These are phyloP conservation scores for Tagetes patula DNA, from an alignment of 129 eudicot species.

Conservation along the genomic window DNA sequence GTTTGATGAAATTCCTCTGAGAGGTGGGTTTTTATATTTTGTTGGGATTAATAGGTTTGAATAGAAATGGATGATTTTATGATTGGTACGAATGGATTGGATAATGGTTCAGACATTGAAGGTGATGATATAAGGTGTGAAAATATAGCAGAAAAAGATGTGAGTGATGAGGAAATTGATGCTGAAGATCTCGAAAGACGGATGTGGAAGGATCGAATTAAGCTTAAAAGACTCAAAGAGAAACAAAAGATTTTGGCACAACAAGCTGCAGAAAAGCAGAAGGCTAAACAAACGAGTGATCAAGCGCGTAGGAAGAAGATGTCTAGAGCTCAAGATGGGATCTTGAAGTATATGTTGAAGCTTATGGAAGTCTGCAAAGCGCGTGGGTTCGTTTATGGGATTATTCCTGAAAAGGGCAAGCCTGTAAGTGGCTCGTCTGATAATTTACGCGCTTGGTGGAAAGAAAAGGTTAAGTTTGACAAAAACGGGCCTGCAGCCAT, in stretches of 20 bases:
- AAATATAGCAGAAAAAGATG: slow-evolving; percentile 77
- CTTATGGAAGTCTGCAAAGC: slow-evolving; percentile 98
- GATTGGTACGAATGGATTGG: slow-evolving; percentile 38
- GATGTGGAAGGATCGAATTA: slow-evolving; percentile 91
- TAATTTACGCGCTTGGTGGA: slow-evolving; percentile 97
- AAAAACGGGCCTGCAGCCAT: slow-evolving; percentile 92
- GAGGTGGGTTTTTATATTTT: neutral
- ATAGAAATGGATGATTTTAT: slow-evolving; percentile 33
- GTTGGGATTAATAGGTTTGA: slow-evolving; percentile 7
- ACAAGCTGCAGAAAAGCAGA: slow-evolving; percentile 72
- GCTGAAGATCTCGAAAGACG: slow-evolving; percentile 72
- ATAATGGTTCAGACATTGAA: slow-evolving; percentile 68
- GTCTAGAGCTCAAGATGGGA: slow-evolving; percentile 93
- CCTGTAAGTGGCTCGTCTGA: slow-evolving; percentile 94
- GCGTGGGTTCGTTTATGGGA: slow-evolving; percentile 88
- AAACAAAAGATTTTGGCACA: slow-evolving; percentile 66
- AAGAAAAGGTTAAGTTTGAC: slow-evolving; percentile 92
- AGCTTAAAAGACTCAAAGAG: slow-evolving; percentile 74
- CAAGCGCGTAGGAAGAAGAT: slow-evolving; percentile 91
- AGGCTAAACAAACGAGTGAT: slow-evolving; percentile 59
- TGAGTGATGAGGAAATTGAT: slow-evolving; percentile 91
- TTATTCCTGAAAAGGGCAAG: slow-evolving; percentile 94
- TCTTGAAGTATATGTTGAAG: slow-evolving; percentile 90
- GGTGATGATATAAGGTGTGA: slow-evolving; percentile 69
- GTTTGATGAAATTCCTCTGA: slow-evolving; percentile 24